These are phyloP conservation scores for Phlebopus sp. DNA, from an alignment of 1,284 basidiomycete genomes.

Conservation along the genomic window DNA sequence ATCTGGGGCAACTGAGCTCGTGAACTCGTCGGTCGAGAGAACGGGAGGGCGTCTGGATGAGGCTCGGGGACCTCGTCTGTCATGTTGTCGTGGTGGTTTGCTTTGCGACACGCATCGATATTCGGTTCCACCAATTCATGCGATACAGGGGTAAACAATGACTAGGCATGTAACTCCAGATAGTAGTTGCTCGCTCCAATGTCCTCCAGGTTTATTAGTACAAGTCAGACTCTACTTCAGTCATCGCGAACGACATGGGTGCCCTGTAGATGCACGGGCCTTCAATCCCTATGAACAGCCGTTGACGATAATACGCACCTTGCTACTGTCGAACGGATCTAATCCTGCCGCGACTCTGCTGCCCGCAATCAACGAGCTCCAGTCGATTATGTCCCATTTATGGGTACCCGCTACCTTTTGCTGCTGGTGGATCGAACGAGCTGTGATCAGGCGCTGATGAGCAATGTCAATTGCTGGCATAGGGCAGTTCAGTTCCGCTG, in stretches of 20 bases:
- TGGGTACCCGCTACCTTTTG: slow-evolving; percentile 45
- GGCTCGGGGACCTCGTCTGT: not conserved
- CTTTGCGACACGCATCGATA: not conserved
- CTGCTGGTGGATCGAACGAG: slow-evolving; percentile 62
- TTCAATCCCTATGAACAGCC: not conserved
- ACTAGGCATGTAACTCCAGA: too few species aligned
- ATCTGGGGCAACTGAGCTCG: slow-evolving; percentile 31
- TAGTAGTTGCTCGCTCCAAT: not conserved
- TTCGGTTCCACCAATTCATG: not conserved
- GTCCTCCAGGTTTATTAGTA: not conserved
- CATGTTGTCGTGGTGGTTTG: slow-evolving; percentile 6
- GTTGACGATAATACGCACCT: slow-evolving; percentile 26
- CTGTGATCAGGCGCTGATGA: slow-evolving; percentile 76
- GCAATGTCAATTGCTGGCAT: slow-evolving; percentile 80
- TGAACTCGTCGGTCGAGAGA: not conserved
- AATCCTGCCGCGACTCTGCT: slow-evolving; percentile 68
- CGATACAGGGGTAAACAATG: not conserved
- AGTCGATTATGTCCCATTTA: slow-evolving; percentile 59
- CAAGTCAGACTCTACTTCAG: not conserved
- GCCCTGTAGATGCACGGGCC: slow-evolving; percentile 8
- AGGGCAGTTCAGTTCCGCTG: slow-evolving; percentile 67
- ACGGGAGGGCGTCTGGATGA: not conserved
- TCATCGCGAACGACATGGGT: slow-evolving; percentile 20
- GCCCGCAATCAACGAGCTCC: slow-evolving; percentile 71
- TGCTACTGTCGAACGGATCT: slow-evolving; percentile 53